A percentile compares a stretch with the other conserved stretches of the same genome.
Evolutionary conservation across 257 asterid genomes (phyloP).

Genomic region (Nicotiana paniculata): DNA sequence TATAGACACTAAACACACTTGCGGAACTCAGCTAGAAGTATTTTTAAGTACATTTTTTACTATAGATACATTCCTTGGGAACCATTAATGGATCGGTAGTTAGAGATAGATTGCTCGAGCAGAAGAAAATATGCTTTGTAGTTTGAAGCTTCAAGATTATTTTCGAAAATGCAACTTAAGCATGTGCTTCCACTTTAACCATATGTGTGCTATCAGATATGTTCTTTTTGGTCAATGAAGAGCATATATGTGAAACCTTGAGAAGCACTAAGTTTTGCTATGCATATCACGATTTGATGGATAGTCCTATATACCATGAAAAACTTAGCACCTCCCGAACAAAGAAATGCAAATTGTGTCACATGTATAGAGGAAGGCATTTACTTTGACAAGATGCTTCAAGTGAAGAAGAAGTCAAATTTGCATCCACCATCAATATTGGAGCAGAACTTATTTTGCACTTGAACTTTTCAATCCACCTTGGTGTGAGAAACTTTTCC

Average conservation of each 20-base stretch:
- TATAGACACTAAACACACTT: neutral
- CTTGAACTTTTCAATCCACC: slow-evolving; percentile 68
- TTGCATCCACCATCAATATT: slow-evolving; percentile 80
- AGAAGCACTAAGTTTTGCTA: neutral
- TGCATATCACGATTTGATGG: neutral
- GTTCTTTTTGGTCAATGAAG: neutral
- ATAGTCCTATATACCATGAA: neutral
- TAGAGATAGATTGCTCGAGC: neutral
- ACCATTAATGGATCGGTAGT: neutral
- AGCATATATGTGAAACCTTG: neutral
- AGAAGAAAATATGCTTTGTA: neutral
- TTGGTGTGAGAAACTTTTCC: slow-evolving; percentile 81
- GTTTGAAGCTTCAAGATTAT: neutral
- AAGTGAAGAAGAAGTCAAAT: slow-evolving; percentile 61
- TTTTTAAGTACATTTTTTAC: neutral
- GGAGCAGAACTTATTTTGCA: slow-evolving; percentile 53
- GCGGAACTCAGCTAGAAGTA: neutral
- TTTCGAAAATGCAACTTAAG: neutral
- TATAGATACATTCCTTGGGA: neutral
- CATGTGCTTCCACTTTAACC: neutral
- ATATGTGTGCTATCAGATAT: neutral
- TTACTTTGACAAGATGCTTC: slow-evolving; percentile 64
- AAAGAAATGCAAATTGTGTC: neutral
- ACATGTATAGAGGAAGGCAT: neutral
- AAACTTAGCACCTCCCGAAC: neutral